Evolutionary conservation across 2,329 filamentous ascomycete species (phyloP).

Genomic region (Septoria petroselini): DNA sequence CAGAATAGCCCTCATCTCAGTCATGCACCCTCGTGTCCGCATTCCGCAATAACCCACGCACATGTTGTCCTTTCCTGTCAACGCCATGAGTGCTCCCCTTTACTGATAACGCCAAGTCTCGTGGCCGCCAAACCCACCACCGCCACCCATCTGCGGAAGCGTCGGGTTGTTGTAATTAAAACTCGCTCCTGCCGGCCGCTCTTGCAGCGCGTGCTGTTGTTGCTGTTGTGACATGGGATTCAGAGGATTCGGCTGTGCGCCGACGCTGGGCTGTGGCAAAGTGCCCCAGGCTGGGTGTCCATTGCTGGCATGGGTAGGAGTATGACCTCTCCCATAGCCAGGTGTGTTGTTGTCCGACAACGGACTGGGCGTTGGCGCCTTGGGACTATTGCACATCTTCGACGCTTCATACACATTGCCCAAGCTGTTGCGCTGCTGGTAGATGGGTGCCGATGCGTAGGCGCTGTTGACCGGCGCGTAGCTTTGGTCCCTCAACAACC

Average conservation of each 20-base stretch:
- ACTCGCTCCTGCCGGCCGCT: conserved; percentile 16
- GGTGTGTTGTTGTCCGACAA: conserved; percentile 34
- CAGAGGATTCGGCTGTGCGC: conserved; percentile 11
- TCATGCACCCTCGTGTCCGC: too few species aligned
- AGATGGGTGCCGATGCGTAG: conserved; percentile 13
- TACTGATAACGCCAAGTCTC: conserved; percentile 33
- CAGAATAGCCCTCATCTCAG: too few species aligned
- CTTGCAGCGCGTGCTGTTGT: conserved; percentile 11
- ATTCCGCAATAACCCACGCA: too few species aligned
- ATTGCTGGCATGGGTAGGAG: conserved; percentile 17
- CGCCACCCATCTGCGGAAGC: conserved; percentile 33
- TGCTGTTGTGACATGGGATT: conserved; percentile 4
- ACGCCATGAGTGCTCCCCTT: not conserved
- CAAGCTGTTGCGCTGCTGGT: conserved; percentile 27
- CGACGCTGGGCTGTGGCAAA: conserved; percentile 20
- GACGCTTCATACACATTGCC: conserved; percentile 29
- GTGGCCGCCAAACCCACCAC: conserved; percentile 9
- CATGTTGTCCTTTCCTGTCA: conserved; percentile 7
- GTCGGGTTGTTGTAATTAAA: conserved; percentile 29
- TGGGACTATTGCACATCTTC: conserved; percentile 34
- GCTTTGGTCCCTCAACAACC: conserved; percentile 36
- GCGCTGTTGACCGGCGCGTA: conserved; percentile 23
- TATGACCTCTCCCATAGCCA: conserved; percentile 24
- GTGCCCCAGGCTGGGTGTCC: conserved; percentile 21
- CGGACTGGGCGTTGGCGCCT: conserved; percentile 36